Base-by-base conservation (phyloP, 176 grass and related monocot species). In the Oryza longistaminata region DNA sequence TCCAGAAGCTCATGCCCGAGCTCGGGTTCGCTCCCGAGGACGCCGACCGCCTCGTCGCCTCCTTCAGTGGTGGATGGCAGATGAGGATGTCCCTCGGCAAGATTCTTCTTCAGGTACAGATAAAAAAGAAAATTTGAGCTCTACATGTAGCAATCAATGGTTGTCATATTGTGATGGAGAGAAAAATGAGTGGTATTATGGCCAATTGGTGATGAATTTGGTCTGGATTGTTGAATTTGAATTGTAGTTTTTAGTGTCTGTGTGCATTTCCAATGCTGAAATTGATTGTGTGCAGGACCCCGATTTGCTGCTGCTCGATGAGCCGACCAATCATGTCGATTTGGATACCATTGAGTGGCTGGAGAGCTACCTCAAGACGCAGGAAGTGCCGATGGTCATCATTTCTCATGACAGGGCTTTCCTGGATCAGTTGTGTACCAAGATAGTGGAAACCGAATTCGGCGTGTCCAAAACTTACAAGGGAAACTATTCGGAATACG, bases 31-130 rank as follows among this genome's bases (percentile, higher is more conserved):
- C 55, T 19, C 84, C 90, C 11, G 92, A 99, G 87, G 97, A 99
- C 29, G 88, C 88, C 6, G 97, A 96, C 73, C 75, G 92, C 69
- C 85, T 99, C 1, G 97, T 99, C 9, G 88, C 92, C 16, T 99
- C 97, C 42, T 99, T 96, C 79, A 96, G 91, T 2, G 88, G 96
- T 3, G 96, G 96, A 2, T 99, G 96, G 96, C 77, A 99, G 78
- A 99, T 99, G 96, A 94, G 96, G 84, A 96, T 99, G 85, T 99
- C 96, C 19, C 93, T 99, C 2, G 96, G 96, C 52, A 99, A 99
- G 82, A 95, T 99, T 76, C 88, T 99, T 81, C 96, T 99, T 92
- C 96, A 99, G 93, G 93, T 95, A 88, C 75, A 60, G 44, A 8
- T 40, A 49, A 27, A 49, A 27, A 67, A n/a, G 67, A 27, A 33